A percentile compares a stretch with the other conserved stretches of the same genome.
Conservation (phyloP, 768 basidiomycete genomes). For the Trametes punicea region DNA sequence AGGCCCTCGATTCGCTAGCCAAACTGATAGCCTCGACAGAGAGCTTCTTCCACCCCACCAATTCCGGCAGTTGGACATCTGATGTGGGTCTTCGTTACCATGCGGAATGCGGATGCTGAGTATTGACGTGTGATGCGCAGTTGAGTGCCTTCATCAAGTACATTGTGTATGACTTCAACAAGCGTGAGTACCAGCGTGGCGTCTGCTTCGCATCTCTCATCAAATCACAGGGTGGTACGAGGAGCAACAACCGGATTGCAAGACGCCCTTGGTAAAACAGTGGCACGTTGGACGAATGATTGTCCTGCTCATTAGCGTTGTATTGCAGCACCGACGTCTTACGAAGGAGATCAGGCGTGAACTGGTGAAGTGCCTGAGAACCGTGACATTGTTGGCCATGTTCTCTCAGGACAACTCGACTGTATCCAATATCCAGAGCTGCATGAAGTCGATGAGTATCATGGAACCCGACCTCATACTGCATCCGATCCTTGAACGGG, state of each 20-base stretch:
- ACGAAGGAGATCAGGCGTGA: constrained; percentile 79
- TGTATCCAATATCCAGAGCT: constrained; percentile 71
- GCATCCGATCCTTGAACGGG: constrained; percentile 76
- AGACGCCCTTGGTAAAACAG: constrained; percentile 59
- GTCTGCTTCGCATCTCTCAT: not conserved
- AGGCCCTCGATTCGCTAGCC: constrained; percentile 81
- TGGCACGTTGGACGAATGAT: not conserved
- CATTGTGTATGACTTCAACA: constrained; percentile 81
- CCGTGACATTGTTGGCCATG: constrained; percentile 83
- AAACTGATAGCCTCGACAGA: constrained; percentile 85
- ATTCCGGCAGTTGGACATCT: constrained; percentile 78
- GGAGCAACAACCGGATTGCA: constrained; percentile 74
- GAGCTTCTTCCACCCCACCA: constrained; percentile 88
- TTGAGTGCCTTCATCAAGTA: constrained; percentile 84
- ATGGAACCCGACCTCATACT: constrained; percentile 87
- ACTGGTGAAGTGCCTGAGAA: constrained; percentile 77
- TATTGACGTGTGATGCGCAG: constrained; percentile 33
- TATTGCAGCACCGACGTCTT: constrained; percentile 61
- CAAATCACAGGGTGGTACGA: constrained; percentile 64
- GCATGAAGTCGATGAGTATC: constrained; percentile 76
- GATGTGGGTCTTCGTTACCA: constrained; percentile 45
- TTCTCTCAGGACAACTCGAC: constrained; percentile 81
- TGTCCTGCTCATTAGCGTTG: too few relatives aligned
- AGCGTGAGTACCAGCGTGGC: constrained; percentile 43
- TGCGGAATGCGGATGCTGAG: not conserved